Conservation (phyloP, 176 grass and related monocot species). For the Eragrostis nindensis region DNA sequence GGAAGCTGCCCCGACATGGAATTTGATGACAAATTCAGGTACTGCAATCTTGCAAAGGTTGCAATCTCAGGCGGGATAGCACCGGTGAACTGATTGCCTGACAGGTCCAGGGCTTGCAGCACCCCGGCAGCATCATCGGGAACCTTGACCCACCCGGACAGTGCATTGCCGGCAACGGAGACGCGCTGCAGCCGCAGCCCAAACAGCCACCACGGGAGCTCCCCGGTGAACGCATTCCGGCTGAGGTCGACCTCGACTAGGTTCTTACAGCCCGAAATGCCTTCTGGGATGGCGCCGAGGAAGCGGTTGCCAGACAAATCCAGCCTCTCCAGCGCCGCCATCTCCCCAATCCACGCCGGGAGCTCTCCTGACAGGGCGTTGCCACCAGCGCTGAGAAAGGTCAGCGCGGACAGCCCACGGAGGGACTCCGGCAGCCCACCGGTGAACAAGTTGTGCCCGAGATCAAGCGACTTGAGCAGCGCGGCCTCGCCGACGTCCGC, state of each 20-base stretch:
- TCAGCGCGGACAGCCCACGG: slow-evolving; percentile 50
- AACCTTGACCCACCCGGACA: slow-evolving; percentile 57
- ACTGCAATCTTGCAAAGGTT: slow-evolving; percentile 41
- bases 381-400: slow-evolving; percentile 50
- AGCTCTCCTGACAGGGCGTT: slow-evolving; percentile 59
- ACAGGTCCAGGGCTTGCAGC: slow-evolving; percentile 63
- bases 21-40: slow-evolving; percentile 68
- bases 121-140: slow-evolving; percentile 16
- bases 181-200: slow-evolving; percentile 47
- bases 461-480: slow-evolving; percentile 61
- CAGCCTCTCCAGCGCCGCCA: slow-evolving; percentile 61
- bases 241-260: slow-evolving; percentile 63
- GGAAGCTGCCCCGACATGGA: slow-evolving; percentile 64
- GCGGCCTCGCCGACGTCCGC: slow-evolving; percentile 60
- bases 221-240: slow-evolving; percentile 63
- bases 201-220: slow-evolving; percentile 73
- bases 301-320: slow-evolving; percentile 75
- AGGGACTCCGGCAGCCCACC: slow-evolving; percentile 66
- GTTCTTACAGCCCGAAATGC: slow-evolving; percentile 52
- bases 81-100: slow-evolving; percentile 56
- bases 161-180: slow-evolving; percentile 60
- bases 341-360: slow-evolving; percentile 74
- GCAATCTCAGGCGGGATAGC: slow-evolving; percentile 49
- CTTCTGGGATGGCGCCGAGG: slow-evolving; percentile 54
- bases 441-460: slow-evolving; percentile 66